A percentile compares a stretch with the other conserved stretches of the same genome.
phyloP scores from a whole-genome alignment of 164 flowering plant genomes.

The Magnolia changhungtana region DNA sequence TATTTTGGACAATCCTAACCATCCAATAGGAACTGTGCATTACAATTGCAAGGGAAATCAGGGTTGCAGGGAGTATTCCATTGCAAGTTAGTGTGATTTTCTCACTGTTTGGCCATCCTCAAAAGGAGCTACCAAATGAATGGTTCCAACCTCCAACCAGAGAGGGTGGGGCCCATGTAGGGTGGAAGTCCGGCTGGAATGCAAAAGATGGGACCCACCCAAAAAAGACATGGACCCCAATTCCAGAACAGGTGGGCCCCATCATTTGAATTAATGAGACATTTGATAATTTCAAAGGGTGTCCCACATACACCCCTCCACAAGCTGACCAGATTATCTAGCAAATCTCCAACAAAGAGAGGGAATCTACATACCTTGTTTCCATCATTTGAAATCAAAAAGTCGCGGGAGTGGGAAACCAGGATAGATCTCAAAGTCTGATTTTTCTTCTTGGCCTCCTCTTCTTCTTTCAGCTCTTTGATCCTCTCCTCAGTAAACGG shows the following conservation, averaged over 20 bases:
- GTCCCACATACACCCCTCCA: too few relatives aligned
- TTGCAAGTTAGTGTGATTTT: background rate
- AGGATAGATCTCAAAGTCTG: slow-evolving; percentile 58
- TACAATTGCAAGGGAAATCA: background rate
- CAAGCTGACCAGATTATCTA: too few relatives aligned
- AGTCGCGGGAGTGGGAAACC: slow-evolving; percentile 44
- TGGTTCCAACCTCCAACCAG: background rate
- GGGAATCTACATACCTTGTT: slow-evolving; percentile 25
- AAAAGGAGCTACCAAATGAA: background rate
- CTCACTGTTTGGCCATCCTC: background rate
- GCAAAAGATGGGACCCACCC: background rate
- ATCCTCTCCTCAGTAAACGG: slow-evolving; percentile 55
- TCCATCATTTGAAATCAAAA: slow-evolving; percentile 39
- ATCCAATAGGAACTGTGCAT: background rate
- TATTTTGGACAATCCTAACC: too few relatives aligned
- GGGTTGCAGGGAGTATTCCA: background rate
- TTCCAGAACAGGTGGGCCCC: background rate
- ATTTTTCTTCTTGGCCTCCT: slow-evolving; percentile 44
- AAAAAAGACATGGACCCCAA: background rate
- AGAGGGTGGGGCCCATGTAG: background rate
- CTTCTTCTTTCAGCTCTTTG: slow-evolving; percentile 41
- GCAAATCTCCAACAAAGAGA: background rate
- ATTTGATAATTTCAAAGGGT: too few relatives aligned
- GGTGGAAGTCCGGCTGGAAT: background rate
- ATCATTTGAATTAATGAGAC: too few relatives aligned